A percentile compares a stretch with the other conserved stretches of the same genome.
Evolutionary conservation across 2,329 filamentous ascomycete species (phyloP).

Genomic region (Huntiella omanensis): DNA sequence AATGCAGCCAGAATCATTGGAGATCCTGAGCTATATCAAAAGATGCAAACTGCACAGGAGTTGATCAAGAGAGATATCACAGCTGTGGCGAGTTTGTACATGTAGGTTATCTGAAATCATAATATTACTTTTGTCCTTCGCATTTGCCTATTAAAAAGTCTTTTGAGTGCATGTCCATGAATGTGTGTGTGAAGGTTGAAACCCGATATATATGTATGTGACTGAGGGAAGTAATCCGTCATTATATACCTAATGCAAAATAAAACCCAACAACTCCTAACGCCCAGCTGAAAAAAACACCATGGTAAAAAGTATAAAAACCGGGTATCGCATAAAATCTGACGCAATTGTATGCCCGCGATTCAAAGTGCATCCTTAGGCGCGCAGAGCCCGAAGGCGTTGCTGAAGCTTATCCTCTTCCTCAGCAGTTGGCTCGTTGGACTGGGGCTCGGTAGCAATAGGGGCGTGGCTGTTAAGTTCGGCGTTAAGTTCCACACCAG

Average conservation of each 20-base stretch:
- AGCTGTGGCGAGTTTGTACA: conserved; percentile 72
- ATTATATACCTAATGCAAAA: not conserved
- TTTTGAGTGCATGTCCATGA: too few relatives aligned
- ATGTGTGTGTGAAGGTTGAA: too few relatives aligned
- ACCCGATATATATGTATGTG: too few relatives aligned
- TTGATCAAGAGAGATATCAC: conserved; percentile 94
- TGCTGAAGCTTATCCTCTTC: conserved; percentile 59
- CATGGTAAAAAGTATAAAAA: not conserved
- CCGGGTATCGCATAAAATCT: too few relatives aligned
- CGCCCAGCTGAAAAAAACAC: conserved; percentile 1
- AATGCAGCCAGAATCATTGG: conserved; percentile 91
- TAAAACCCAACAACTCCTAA: not conserved
- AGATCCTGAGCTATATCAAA: conserved; percentile 78
- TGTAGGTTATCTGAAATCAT: conserved; percentile 30
- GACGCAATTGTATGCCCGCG: too few relatives aligned
- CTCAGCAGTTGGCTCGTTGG: conserved; percentile 52
- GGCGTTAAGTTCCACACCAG: conserved; percentile 61
- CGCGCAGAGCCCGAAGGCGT: conserved; percentile 35
- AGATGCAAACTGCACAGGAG: conserved; percentile 96
- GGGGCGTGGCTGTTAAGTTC: conserved; percentile 45
- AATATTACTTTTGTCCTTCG: too few relatives aligned
- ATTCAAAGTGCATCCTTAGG: conserved; percentile 18
- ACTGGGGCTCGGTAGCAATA: conserved; percentile 38
- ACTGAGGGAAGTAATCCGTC: too few relatives aligned
- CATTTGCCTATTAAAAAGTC: too few relatives aligned